Base-by-base conservation (phyloP, 1,284 basidiomycete species). In the Meripilus lineatus region DNA sequence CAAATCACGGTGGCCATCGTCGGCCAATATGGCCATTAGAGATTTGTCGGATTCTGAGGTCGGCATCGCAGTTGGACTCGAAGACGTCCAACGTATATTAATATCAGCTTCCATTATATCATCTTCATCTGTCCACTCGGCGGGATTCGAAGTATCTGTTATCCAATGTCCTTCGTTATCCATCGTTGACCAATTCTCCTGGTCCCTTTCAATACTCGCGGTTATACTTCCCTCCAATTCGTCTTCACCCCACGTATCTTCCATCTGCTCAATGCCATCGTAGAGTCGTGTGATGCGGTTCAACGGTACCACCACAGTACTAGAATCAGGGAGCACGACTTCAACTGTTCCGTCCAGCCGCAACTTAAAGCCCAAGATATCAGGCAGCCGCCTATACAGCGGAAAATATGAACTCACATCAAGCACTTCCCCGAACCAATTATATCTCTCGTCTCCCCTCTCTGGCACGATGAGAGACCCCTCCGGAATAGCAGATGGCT, bases 401-500 rank as follows among this genome's bases (percentile, higher is more conserved):
- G n/a, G 8, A 15, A 21, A 38, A 15, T 20, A n/a, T 17, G 42
- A 13, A 67, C 81, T 47, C 65, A 88, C 87, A 55, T 76, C 72
- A 5, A 74, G 74, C n/a, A 90, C 85, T 65, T 90, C 85, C 10
- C 88, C 87, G 44, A 89, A 75, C 87, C 87, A 90, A 39, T 70
- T 63, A 18, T 85, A 57, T 14, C 64, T 61, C 1, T 65, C 63
- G 48, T 76, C 72, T 32, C 70, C 72, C 24, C 64, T 53, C 26
- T 52, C 54, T 20, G 75, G 74, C 44, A 70, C 65, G 42, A 67
- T 63, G 18, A 84, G 72, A 30, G 58, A 62, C 13, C 72, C 58
- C 47, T 82, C 68, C 32, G 63, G 52, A 28, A 69, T 50, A 25
- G 52, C 58, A 22, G 67, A 55, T 45, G 62, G 67, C 40, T 62